Evolutionary conservation across 2,329 filamentous ascomycete species (phyloP).

Genomic region (Fusarium odoratissimum): DNA sequence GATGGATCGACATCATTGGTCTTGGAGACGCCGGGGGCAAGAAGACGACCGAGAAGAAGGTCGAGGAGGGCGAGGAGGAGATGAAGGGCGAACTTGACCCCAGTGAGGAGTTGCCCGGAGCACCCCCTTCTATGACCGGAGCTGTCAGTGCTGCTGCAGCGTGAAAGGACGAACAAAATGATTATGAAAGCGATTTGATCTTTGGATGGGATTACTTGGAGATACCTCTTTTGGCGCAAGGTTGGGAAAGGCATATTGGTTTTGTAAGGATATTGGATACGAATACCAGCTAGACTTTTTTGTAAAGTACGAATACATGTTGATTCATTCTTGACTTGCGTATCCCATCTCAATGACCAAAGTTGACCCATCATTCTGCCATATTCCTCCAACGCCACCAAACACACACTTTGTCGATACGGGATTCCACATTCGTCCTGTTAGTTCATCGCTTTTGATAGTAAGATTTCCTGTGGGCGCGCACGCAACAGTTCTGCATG

Average conservation of each 20-base stretch:
- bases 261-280: not conserved
- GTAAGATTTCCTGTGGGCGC: constrained; percentile 15
- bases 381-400: constrained; percentile 37
- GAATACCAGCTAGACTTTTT: constrained; percentile 5
- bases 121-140: constrained; percentile 6
- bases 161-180: constrained; percentile 15
- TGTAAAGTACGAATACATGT: constrained; percentile 8
- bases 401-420: constrained; percentile 37
- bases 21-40: constrained; percentile 53
- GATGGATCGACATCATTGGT: constrained; percentile 64
- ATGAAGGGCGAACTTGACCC: constrained; percentile 53
- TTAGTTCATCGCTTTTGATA: constrained; percentile 12
- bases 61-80: constrained; percentile 51
- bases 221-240: constrained; percentile 36
- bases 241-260: constrained; percentile 1
- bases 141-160: constrained; percentile 35
- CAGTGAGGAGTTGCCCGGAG: constrained; percentile 40
- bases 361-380: constrained; percentile 24
- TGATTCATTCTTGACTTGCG: not conserved
- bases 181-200: constrained; percentile 35
- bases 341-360: constrained; percentile 36
- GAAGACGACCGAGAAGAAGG: constrained; percentile 48
- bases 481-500: constrained; percentile 35
- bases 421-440: constrained; percentile 42
- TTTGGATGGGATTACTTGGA: constrained; percentile 13